Base-by-base conservation (phyloP, 2,329 filamentous ascomycete genomes). In the Chrysoporthe austroafricana region DNA sequence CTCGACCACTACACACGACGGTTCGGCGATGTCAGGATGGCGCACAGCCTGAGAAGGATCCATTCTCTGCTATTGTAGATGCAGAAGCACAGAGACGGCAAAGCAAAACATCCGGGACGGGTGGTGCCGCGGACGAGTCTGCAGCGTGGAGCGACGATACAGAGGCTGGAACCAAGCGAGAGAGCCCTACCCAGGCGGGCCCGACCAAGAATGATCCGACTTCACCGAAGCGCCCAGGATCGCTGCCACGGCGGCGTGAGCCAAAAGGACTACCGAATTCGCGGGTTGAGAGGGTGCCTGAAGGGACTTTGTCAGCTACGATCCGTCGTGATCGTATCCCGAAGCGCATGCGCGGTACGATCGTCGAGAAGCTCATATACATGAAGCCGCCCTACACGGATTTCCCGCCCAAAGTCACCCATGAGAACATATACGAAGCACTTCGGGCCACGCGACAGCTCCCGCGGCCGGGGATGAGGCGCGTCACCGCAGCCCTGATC, bases 351-450 rank as follows among this genome's bases (percentile, higher is more conserved):
- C 57, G 36, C 32, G 21, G 46, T 13, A 21, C 57, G 11, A 66
- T 68, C 32, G 66, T 66, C n/a, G 43, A 63, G 21, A 48, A 63
- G 14, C 65, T 77, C 63, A 62, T 71, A 50, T 64, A 67, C 18
- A 44, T 64, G 39, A 71, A 72, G 54, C 56, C 71, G 6, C 71
- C 70, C 56, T 70, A 68, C 60, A 60, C 66, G 9, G 72, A 72
- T 26, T 70, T 74, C 62, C 66, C 76, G 56, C 69, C 67, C n/a
- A 76, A 42, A 18, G 66, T 76, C 61, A 68, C 74, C 39, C 78
- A 75, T n/a, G 68, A 73, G 39, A 75, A 77, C 4, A 77, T 88
- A 16, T 84, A 87, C 70, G 81, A 83, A n/a, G 75, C 79, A 3
- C 74, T 90, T 16, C 81, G 81, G 18, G 18, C n/a, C 8, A 43